phyloP scores from a whole-genome alignment of 1,284 basidiomycete species.

The Tilletiaria anomala region DNA sequence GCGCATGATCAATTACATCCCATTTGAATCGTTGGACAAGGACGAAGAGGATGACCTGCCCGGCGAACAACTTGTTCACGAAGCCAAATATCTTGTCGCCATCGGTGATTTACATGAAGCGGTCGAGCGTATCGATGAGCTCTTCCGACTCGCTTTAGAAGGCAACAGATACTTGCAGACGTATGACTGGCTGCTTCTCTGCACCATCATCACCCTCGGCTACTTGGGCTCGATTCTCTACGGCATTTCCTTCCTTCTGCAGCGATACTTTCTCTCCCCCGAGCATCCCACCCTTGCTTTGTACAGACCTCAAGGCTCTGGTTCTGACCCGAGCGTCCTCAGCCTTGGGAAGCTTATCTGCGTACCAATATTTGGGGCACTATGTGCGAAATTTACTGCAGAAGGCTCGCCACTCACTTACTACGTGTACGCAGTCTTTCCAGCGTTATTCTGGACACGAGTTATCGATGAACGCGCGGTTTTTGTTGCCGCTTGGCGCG shows the following conservation, averaged over 20 bases:
- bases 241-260: slow-evolving; percentile 28
- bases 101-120: slow-evolving; percentile 46
- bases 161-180: slow-evolving; percentile 72
- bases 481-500: slow-evolving; percentile 5
- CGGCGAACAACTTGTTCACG: slow-evolving; percentile 33
- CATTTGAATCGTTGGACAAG: slow-evolving; percentile 2
- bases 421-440: slow-evolving; percentile 61
- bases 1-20: slow-evolving; percentile 19
- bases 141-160: slow-evolving; percentile 50
- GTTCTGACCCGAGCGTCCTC: too few relatives aligned
- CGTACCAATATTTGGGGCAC: slow-evolving; percentile 7
- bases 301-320: too few relatives aligned
- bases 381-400: slow-evolving; percentile 46
- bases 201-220: slow-evolving; percentile 54
- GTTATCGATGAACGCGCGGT: slow-evolving; percentile 14
- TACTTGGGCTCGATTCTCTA: slow-evolving; percentile 60
- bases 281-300: too few relatives aligned
- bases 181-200: slow-evolving; percentile 62
- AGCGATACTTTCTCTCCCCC: slow-evolving; percentile 16
- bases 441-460: slow-evolving; percentile 53
- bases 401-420: slow-evolving; percentile 60
- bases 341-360: too few relatives aligned
- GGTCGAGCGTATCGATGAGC: slow-evolving; percentile 45
- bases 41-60: slow-evolving; percentile 23
- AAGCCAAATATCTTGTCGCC: slow-evolving; percentile 39